Percentiles rank a stretch among this genome's conserved stretches.
phyloP scores from a whole-genome alignment of 2,329 filamentous ascomycete genomes.

The Purpureocillium takamizusanense region DNA sequence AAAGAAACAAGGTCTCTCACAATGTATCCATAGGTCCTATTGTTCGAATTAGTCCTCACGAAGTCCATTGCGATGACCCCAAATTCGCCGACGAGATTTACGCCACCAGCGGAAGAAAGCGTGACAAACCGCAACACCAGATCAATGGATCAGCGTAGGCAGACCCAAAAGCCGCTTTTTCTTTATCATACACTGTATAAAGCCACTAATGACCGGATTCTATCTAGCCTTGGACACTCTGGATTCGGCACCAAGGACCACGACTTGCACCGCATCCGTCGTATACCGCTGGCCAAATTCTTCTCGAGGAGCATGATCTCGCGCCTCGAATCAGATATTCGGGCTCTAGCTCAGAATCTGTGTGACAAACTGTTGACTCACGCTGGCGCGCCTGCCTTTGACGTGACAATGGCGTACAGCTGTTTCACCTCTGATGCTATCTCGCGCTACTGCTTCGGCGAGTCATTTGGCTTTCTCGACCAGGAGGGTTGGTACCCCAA shows the following conservation, averaged over 20 bases:
- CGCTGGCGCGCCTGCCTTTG: not conserved
- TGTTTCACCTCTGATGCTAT: not conserved
- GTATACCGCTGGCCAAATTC: slow-evolving; percentile 17
- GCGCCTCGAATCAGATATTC: slow-evolving; percentile 19
- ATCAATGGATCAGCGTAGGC: not conserved
- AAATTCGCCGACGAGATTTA: slow-evolving; percentile 1
- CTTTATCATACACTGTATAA: too few relatives aligned
- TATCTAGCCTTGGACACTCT: not conserved
- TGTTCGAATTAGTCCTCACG: slow-evolving; percentile 4
- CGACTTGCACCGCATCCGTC: slow-evolving; percentile 16
- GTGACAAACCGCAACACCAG: not conserved
- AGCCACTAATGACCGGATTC: not conserved
- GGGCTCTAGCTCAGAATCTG: slow-evolving; percentile 14
- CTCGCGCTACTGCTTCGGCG: not conserved
- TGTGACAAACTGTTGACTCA: slow-evolving; percentile 16
- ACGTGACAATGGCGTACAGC: not conserved
- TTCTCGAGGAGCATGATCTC: slow-evolving; percentile 20
- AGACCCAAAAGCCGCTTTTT: too few relatives aligned
- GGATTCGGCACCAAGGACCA: slow-evolving; percentile 16
- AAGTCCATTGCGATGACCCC: slow-evolving; percentile 3
- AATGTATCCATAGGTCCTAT: slow-evolving; percentile 3
- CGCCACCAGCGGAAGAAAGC: not conserved
- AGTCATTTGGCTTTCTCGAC: not conserved
- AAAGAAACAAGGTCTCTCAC: too few relatives aligned
- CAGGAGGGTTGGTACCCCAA: not conserved